Percentiles rank a stretch among this genome's conserved stretches.
phyloP scores from a whole-genome alignment of 176 grass and related monocot genomes.

The Ananas comosus region DNA sequence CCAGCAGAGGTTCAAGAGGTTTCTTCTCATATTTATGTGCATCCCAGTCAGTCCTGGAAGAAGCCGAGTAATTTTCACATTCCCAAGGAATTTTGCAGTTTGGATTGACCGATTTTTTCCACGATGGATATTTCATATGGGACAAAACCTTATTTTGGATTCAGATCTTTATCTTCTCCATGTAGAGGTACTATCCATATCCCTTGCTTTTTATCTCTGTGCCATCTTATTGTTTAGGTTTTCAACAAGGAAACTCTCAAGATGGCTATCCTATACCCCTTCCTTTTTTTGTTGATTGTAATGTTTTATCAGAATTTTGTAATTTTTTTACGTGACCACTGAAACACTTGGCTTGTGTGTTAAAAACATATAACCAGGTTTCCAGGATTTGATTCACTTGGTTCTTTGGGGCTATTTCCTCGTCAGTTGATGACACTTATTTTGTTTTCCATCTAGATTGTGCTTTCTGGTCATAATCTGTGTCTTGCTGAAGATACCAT shows the following conservation, averaged over 20 bases:
- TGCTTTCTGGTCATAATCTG: not conserved
- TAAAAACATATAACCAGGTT: too few species aligned
- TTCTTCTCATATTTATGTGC: slow-evolving; percentile 60
- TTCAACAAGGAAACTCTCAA: not conserved
- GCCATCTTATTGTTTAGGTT: not conserved
- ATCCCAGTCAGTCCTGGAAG: slow-evolving; percentile 58
- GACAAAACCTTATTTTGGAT: slow-evolving; percentile 56
- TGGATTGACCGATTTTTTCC: slow-evolving; percentile 60
- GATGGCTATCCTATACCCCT: too few species aligned
- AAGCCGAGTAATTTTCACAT: slow-evolving; percentile 60
- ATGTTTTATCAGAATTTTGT: too few species aligned
- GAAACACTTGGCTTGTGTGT: too few species aligned
- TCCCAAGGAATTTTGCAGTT: slow-evolving; percentile 41
- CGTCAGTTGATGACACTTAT: too few species aligned
- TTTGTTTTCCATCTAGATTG: too few species aligned
- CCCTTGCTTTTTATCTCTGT: not conserved
- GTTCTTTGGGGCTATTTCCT: too few species aligned
- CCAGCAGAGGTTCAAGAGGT: slow-evolving; percentile 14
- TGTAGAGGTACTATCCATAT: slow-evolving; percentile 34
- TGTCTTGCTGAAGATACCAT: not conserved
- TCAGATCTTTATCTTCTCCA: slow-evolving; percentile 88
- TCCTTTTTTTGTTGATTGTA: too few species aligned
- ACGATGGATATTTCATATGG: slow-evolving; percentile 49
- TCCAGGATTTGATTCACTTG: too few species aligned
- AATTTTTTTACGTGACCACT: too few species aligned